Evolutionary conservation across 345 rosid species (phyloP).

Genomic region (Anacardium occidentale): DNA sequence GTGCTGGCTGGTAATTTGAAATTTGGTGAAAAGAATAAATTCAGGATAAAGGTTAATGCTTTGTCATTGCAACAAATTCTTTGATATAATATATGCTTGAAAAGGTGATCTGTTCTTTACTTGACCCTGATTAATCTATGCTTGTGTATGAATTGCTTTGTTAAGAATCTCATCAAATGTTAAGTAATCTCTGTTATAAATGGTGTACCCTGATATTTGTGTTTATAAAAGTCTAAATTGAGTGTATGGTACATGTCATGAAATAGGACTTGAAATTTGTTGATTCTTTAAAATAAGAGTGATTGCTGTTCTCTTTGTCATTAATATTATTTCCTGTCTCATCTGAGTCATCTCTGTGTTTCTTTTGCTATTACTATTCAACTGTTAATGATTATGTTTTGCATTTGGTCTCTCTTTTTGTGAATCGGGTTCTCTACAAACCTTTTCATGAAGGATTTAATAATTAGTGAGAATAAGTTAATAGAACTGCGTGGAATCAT

Average conservation of each 20-base stretch:
- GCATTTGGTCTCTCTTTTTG: background rate
- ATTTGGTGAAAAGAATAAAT: background rate
- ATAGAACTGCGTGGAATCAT: background rate
- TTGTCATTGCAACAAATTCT: no score
- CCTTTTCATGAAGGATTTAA: background rate
- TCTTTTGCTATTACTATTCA: background rate
- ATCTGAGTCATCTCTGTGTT: no score
- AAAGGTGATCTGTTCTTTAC: no score
- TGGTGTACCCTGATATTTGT: no score
- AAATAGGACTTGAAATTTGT: background rate
- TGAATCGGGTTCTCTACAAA: background rate
- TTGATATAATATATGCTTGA: no score
- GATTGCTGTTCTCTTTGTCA: background rate
- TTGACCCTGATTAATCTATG: no score
- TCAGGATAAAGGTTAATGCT: no score
- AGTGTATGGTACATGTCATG: background rate
- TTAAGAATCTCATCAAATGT: no score
- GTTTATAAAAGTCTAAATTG: background rate
- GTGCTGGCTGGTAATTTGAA: background rate
- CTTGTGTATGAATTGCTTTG: no score
- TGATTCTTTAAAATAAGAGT: background rate
- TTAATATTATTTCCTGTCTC: no score
- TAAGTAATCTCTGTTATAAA: no score
- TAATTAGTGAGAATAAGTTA: background rate
- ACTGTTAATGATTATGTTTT: background rate